Evolutionary conservation across 352 stramenopile genomes (phyloP), one percentile per base, ranked within the genome.

Genomic region (Globisporangium middletonii): DNA sequence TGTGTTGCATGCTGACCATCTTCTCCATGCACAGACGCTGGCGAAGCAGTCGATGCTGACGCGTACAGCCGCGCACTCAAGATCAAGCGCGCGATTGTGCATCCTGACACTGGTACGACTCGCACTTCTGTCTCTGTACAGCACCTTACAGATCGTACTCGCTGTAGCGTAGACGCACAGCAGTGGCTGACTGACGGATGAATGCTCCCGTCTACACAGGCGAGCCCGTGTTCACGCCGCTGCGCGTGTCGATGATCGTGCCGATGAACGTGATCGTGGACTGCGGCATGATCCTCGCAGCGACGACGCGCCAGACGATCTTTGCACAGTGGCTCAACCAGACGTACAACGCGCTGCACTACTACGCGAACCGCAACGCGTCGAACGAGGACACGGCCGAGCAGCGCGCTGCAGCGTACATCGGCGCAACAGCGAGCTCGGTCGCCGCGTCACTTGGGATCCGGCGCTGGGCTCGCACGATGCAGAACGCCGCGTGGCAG

Each of bases 281-380:
- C 60, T 81, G 77, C 56, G 69, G 71, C 42, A 95, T 95, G 86
- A 68, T 95, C 49, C 64, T 89, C 55, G 86, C 86, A 47, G 76
- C 73, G 50, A 78, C 77, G 37, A 87, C 80, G 11, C 50, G 61
- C 47, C 75, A 79, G 53, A 92, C 83, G 19, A 65, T 94, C 60
- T 75, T 88, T 18, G 81, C 81, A 33, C 86, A 95, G 57, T 92
- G 79, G 83, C 79, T 95, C 46, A 95, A 95, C 61, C 86, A 95
- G 65, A 92, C 83, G 44, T 95, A 95, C 75, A 95, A 95, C 57
- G 86, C 86, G n/a, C 65, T 94, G 55, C 86, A 95, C 67, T 95
- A 95, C 67, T 93, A 92, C 63, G 86, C 86, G 56, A 95, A 95
- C 60, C 86, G 83, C 57, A 95, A 95, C 53, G 81, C 81, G 9